These are phyloP conservation scores for Metschnikowia aberdeeniae DNA, from an alignment of 805 yeast species.

Conservation along the genomic window DNA sequence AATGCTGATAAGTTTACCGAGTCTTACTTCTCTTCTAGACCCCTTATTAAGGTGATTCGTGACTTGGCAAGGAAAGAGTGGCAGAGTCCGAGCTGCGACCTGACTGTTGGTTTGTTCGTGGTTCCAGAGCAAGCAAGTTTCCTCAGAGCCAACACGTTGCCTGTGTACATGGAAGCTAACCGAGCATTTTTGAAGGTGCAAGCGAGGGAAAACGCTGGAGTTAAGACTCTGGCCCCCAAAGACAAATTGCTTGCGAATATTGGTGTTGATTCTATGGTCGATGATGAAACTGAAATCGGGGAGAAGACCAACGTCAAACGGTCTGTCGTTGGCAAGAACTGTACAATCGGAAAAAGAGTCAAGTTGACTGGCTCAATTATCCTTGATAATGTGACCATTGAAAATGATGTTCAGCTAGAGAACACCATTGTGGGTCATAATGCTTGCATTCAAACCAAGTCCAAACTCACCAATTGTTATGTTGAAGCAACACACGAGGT, in stretches of 20 bases:
- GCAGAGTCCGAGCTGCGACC: constrained; percentile 62
- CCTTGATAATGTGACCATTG: constrained; percentile 65
- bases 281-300: constrained; percentile 60
- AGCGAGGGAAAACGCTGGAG: constrained; percentile 40
- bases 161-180: constrained; percentile 87
- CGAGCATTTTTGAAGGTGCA: constrained; percentile 65
- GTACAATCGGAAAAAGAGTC: constrained; percentile 80
- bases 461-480: constrained; percentile 72
- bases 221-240: constrained; percentile 29
- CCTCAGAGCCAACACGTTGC: constrained; percentile 71
- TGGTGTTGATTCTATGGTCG: constrained; percentile 84
- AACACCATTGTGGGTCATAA: constrained; percentile 80
- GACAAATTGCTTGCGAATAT: constrained; percentile 65
- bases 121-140: constrained; percentile 69
- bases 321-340: constrained; percentile 70
- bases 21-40: constrained; percentile 39
- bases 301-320: constrained; percentile 86
- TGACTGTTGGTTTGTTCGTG: constrained; percentile 64
- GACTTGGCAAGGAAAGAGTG: constrained; percentile 90
- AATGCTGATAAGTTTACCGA: constrained; percentile 31
- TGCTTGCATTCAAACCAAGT: constrained; percentile 60
- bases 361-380: constrained; percentile 84
- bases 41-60: constrained; percentile 67
- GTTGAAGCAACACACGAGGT: constrained; percentile 79
- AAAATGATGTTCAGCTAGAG: constrained; percentile 76